Evolutionary conservation across 164 flowering plant genomes (phyloP).

Genomic region (Chimonanthus praecox): DNA sequence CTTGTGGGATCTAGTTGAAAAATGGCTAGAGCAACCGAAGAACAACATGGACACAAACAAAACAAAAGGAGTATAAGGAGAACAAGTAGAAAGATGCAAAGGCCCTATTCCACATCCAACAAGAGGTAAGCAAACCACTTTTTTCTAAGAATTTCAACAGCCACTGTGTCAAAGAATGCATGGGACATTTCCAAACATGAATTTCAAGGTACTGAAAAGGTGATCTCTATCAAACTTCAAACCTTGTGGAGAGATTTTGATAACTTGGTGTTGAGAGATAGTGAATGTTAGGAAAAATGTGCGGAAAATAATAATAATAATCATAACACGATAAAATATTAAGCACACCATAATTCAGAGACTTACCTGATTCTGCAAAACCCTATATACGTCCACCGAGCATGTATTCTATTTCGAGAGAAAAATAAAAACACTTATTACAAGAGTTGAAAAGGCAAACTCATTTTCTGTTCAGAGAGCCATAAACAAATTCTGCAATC

Average conservation of each 20-base stretch:
- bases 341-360: too few relatives aligned
- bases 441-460: too few relatives aligned
- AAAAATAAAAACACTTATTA: too few relatives aligned
- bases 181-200: conserved; percentile 7
- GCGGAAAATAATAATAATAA: too few relatives aligned
- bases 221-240: conserved; percentile 16
- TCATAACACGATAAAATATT: too few relatives aligned
- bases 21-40: conserved; percentile 1
- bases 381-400: too few relatives aligned
- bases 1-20: conserved; percentile 5
- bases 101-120: conserved; percentile 7
- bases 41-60: neutral
- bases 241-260: conserved; percentile 17
- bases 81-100: conserved; percentile 13
- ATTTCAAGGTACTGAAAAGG: conserved; percentile 9
- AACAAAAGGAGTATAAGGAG: conserved; percentile 7
- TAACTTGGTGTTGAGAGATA: conserved; percentile 11
- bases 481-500: too few relatives aligned
- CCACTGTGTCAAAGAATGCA: conserved; percentile 9
- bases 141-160: conserved; percentile 5
- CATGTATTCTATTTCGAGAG: too few relatives aligned
- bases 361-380: too few relatives aligned
- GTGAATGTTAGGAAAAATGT: neutral
- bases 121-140: conserved; percentile 13
- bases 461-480: too few relatives aligned